phyloP scores from a whole-genome alignment of 441 rosid genomes.

The Erodium trifolium region DNA sequence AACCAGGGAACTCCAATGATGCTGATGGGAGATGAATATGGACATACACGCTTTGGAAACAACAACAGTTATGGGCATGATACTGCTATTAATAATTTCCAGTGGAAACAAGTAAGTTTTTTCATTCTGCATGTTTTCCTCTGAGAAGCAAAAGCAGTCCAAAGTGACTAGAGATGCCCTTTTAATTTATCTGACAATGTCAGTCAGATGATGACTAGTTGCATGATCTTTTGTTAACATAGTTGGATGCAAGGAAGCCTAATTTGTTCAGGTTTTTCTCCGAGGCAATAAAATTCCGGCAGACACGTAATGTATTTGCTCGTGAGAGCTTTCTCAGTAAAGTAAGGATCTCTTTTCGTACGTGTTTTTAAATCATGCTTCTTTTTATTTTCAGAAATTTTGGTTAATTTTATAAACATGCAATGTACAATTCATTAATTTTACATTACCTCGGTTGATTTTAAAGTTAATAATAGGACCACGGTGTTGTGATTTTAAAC shows the following conservation, averaged over 20 bases:
- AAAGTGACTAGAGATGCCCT: too few species aligned
- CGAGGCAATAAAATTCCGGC: constrained; percentile 60
- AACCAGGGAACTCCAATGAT: constrained; percentile 88
- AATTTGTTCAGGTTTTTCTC: constrained; percentile 80
- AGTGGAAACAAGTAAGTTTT: constrained; percentile 58
- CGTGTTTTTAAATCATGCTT: too few species aligned
- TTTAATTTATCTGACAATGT: constrained; percentile 1
- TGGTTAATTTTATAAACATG: too few species aligned
- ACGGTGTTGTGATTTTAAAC: too few species aligned
- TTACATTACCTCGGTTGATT: too few species aligned
- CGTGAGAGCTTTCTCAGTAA: constrained; percentile 58
- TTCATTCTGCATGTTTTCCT: background rate
- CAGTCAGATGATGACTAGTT: constrained; percentile 11
- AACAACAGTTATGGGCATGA: constrained; percentile 97
- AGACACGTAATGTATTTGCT: constrained; percentile 35
- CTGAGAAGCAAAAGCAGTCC: too few species aligned
- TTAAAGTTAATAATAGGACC: too few species aligned
- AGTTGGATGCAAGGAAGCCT: constrained; percentile 52
- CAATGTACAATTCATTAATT: too few species aligned
- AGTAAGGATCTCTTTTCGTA: constrained; percentile 26
- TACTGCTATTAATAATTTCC: constrained; percentile 71
- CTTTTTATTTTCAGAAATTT: too few species aligned
- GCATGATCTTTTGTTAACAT: constrained; percentile 17
- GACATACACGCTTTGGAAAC: constrained; percentile 80
- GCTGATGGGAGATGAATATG: constrained; percentile 97